A percentile compares a stretch with the other conserved stretches of the same genome.
Evolutionary conservation across 2,329 filamentous ascomycete genomes (phyloP).

Genomic region (Exophiala viscosa): DNA sequence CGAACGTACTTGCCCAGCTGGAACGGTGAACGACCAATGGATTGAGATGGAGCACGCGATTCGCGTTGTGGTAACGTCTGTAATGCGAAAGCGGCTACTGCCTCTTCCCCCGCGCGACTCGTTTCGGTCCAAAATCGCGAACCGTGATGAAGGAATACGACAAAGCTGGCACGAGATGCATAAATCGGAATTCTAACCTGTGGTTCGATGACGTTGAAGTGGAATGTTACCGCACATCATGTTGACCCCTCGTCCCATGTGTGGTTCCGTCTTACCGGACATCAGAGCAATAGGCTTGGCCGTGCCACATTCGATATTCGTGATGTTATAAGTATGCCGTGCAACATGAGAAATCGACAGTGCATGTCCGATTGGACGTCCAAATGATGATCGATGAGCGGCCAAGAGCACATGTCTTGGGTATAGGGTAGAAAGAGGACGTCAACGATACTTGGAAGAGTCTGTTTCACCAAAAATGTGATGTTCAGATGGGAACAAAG

Average conservation of each 20-base stretch:
- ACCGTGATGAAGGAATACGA: not conserved
- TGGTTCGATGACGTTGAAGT: too few relatives aligned
- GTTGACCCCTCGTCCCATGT: too few relatives aligned
- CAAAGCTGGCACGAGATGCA: not conserved
- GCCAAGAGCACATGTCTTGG: too few relatives aligned
- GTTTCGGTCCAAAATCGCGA: not conserved
- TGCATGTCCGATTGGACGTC: too few relatives aligned
- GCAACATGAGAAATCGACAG: too few relatives aligned
- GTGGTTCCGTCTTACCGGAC: too few relatives aligned
- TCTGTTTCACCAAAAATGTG: not conserved
- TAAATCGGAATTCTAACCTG: too few relatives aligned
- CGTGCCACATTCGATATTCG: too few relatives aligned
- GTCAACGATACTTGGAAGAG: not conserved
- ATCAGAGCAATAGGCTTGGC: too few relatives aligned
- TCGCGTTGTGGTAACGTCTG: not conserved
- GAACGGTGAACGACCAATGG: not conserved
- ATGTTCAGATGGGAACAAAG: slow-evolving; percentile 1
- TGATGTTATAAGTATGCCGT: too few relatives aligned
- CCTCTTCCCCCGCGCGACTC: not conserved
- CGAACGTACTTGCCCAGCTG: not conserved
- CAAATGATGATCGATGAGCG: too few relatives aligned
- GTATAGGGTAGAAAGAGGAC: not conserved
- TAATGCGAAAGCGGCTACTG: slow-evolving; percentile 20
- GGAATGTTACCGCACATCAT: too few relatives aligned
- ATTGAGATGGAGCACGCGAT: not conserved